Conservation (phyloP, 2,329 filamentous ascomycete species). For the Botrytis paeoniae region DNA sequence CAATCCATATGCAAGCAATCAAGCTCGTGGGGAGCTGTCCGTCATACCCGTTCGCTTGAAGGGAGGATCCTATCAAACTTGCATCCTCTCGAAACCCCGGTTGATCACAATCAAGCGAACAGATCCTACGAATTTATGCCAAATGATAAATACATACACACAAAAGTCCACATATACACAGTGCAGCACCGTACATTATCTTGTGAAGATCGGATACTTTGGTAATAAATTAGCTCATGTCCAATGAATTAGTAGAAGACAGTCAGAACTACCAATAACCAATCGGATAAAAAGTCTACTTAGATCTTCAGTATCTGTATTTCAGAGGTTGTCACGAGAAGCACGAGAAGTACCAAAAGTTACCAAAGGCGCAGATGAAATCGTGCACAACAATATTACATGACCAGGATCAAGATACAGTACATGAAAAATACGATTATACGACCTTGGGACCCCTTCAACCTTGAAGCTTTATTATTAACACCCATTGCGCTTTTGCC, state of each 20-base stretch:
- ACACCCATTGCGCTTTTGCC: not conserved
- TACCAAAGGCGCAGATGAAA: constrained; percentile 10
- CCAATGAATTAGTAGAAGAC: not conserved
- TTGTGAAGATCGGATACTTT: not conserved
- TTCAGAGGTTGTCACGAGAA: constrained; percentile 2
- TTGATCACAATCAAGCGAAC: constrained; percentile 5
- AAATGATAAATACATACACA: not conserved
- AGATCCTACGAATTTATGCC: not conserved
- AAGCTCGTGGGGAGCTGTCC: constrained; percentile 20
- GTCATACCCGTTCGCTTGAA: constrained; percentile 19
- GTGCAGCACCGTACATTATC: not conserved
- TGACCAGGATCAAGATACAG: constrained; percentile 2
- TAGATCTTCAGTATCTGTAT: not conserved
- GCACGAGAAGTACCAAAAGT: not conserved
- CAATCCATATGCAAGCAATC: constrained; percentile 15
- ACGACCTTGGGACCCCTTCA: constrained; percentile 1
- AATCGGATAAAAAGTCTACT: not conserved
- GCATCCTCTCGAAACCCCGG: not conserved
- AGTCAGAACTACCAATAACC: not conserved
- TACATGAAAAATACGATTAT: not conserved
- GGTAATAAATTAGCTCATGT: not conserved
- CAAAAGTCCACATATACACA: not conserved
- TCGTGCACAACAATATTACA: constrained; percentile 3
- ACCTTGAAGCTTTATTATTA: not conserved
- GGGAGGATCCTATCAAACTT: constrained; percentile 8